Base-by-base conservation (phyloP, 495 filamentous ascomycete genomes). In the Neurospora sp. region DNA sequence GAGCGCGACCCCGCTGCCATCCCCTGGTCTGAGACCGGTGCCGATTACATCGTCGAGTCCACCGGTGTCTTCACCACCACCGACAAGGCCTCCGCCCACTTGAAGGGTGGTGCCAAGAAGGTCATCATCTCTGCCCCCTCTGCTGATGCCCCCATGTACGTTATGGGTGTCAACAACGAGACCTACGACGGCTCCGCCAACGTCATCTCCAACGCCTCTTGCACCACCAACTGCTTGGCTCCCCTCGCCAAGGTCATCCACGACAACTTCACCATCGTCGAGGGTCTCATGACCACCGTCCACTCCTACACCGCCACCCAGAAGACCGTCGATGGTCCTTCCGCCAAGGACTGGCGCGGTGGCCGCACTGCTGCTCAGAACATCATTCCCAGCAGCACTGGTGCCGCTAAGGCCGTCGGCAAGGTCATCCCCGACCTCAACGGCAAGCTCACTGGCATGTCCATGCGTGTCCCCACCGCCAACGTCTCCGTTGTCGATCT, bases 291-390 rank as follows among this genome's bases (percentile, higher is more conserved):
- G 96, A 99, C 96, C 84, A 99, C 96, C 75, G 89, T 98, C 84
- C 96, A 99, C 92, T 97, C 96, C 80, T 98, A 98, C 92, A 99
- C 96, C 78, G 96, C 96, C 79, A 99, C 96, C 83, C 96, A 99
- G 89, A 98, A 98, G 92, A 97, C 94, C 76, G 96, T 99, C 78
- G 96, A 99, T 80, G 96, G 94, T 80, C 96, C 96, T 77, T 98
- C 96, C 69, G 86, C 87, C 83, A 99, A 99, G 93, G 96, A 99
- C 89, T 99, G 96, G 96, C 91, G 96, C 86, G 96, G 96, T 88
- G 96, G 96, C 80, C 96, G 96, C 86, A 93, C 93, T 79, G 96
- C 96, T 85, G 96, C 96, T 78, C 92, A 97, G 89, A 99, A 99
- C 91, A 99, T 99, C 90, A 99, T 99, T 81, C 96, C 96, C 83